Evolutionary conservation across 192 early-diverging fungal species (phyloP).

Genomic region (Coemansia sp.): DNA sequence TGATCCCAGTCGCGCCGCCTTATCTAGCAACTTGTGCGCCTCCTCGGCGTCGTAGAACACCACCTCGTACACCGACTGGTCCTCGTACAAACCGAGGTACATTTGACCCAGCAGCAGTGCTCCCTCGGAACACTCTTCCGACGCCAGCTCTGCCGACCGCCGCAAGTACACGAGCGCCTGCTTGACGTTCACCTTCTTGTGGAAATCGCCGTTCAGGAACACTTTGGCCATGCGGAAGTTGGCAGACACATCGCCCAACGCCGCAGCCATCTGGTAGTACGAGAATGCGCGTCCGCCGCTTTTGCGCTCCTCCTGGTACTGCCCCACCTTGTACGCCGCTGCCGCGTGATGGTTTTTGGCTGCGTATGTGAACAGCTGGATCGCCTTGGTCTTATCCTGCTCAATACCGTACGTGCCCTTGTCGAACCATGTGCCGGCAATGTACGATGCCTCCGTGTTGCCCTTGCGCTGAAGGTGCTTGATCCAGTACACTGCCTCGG

Average conservation of each 20-base stretch:
- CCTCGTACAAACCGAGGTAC: conserved; percentile 67
- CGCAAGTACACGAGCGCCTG: conserved; percentile 82
- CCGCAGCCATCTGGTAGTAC: conserved; percentile 69
- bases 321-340: conserved; percentile 65
- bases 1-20: conserved; percentile 73
- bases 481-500: conserved; percentile 73
- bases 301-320: conserved; percentile 62
- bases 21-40: conserved; percentile 68
- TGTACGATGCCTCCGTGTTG: conserved; percentile 70
- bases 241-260: conserved; percentile 61
- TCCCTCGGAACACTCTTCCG: conserved; percentile 64
- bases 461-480: conserved; percentile 66
- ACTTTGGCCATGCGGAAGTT: conserved; percentile 78
- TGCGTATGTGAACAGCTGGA: conserved; percentile 60
- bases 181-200: conserved; percentile 64
- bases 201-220: conserved; percentile 69
- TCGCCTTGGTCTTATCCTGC: conserved; percentile 63
- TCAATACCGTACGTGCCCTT: conserved; percentile 58
- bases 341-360: conserved; percentile 64
- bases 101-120: conserved; percentile 77
- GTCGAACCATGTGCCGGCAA: conserved; percentile 71
- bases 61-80: conserved; percentile 58
- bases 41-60: conserved; percentile 73
- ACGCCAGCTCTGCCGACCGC: conserved; percentile 71
- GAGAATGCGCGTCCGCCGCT: conserved; percentile 61